phyloP scores from a whole-genome alignment of 306 rosid genomes.

The Betula pendula region DNA sequence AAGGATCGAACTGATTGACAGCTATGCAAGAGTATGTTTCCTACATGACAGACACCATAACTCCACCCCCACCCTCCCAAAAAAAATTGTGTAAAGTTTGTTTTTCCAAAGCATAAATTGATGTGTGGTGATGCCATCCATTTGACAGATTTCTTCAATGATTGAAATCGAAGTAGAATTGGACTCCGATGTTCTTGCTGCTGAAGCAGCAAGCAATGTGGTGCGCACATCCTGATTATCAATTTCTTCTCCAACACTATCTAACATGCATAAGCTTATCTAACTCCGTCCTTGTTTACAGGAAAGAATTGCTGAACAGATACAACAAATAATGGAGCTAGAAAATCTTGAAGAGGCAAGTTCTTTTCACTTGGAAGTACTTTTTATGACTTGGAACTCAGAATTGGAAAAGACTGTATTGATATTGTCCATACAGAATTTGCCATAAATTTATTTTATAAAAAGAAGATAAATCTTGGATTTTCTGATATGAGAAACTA shows the following conservation, averaged over 20 bases:
- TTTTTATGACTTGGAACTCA: slow-evolving; percentile 2
- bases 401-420: slow-evolving; percentile 9
- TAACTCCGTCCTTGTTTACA: slow-evolving; percentile 40
- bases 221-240: slow-evolving; percentile 40
- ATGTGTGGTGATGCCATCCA: slow-evolving; percentile 17
- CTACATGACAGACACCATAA: slow-evolving; percentile 18
- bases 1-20: slow-evolving; percentile 79
- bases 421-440: too few relatives aligned
- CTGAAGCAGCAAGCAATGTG: slow-evolving; percentile 79
- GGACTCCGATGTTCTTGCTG: slow-evolving; percentile 89
- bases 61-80: background rate
- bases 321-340: slow-evolving; percentile 89
- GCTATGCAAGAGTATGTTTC: slow-evolving; percentile 80
- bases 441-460: background rate
- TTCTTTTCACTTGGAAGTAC: slow-evolving; percentile 27
- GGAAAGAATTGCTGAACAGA: slow-evolving; percentile 83
- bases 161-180: slow-evolving; percentile 95
- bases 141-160: slow-evolving; percentile 81
- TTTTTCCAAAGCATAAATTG: slow-evolving; percentile 24
- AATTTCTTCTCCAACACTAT: slow-evolving; percentile 21
- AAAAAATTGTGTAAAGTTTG: slow-evolving; percentile 1
- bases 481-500: slow-evolving; percentile 5
- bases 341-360: slow-evolving; percentile 92
- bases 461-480: background rate
- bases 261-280: slow-evolving; percentile 10